phyloP scores from a whole-genome alignment of 805 yeast genomes.

The Candida glaebosa region DNA sequence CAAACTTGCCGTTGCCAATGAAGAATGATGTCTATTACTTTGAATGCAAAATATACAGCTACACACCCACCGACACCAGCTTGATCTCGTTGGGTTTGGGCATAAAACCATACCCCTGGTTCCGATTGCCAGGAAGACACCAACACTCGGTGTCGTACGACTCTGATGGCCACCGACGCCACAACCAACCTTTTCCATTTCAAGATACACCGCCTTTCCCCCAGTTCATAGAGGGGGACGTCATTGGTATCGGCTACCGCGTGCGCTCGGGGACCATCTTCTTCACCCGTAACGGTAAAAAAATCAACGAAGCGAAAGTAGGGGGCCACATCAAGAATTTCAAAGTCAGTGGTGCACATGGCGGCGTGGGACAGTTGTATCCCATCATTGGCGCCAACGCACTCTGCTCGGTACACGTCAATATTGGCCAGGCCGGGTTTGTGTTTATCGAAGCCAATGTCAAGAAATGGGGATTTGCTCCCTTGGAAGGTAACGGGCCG shows the following conservation, averaged over 20 bases:
- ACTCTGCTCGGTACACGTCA: constrained; percentile 79
- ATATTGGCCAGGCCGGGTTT: constrained; percentile 84
- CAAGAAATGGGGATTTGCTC: constrained; percentile 95
- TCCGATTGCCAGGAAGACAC: constrained; percentile 90
- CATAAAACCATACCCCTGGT: constrained; percentile 88
- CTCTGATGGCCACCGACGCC: constrained; percentile 74
- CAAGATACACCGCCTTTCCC: constrained; percentile 54
- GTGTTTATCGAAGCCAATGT: constrained; percentile 91
- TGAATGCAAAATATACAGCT: constrained; percentile 78
- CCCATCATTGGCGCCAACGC: constrained; percentile 91
- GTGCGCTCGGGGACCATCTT: constrained; percentile 81
- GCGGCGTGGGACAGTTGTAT: constrained; percentile 54
- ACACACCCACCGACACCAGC: constrained; percentile 48
- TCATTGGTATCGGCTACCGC: constrained; percentile 87
- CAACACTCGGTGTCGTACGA: constrained; percentile 84
- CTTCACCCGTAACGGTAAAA: constrained; percentile 93
- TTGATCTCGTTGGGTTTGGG: constrained; percentile 73
- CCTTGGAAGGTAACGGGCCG: constrained; percentile 78
- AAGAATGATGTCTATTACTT: constrained; percentile 84
- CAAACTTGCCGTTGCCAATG: constrained; percentile 82
- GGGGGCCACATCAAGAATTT: constrained; percentile 78
- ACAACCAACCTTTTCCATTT: constrained; percentile 67
- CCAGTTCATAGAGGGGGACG: constrained; percentile 73
- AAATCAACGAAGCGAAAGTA: constrained; percentile 72
- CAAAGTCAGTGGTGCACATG: constrained; percentile 37